Evolutionary conservation across 2,329 filamentous ascomycete species (phyloP), one percentile per base, ranked within the genome.

Genomic region (Knufia fluminis): DNA sequence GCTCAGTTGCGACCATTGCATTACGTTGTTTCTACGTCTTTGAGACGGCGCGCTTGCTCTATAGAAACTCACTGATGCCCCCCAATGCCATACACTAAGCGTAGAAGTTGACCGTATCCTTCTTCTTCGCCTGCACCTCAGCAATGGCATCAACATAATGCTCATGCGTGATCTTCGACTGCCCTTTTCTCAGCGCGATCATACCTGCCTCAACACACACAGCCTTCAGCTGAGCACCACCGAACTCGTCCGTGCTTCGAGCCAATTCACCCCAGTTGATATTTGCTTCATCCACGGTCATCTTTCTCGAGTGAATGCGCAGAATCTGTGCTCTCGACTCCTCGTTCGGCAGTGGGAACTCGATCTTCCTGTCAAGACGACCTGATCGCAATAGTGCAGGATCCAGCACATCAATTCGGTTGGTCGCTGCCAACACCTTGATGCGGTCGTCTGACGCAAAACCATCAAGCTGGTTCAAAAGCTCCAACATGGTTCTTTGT

Each of bases 181-280:
- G 90, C 54, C 92, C 92, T 67, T 84, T 88, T 60, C 92, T 80
- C 64, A 98, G 74, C 23, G 92, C 92, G 71, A 98, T 98, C 92
- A 98, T 98, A 66, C 92, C 92, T 46, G 92, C 92, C 73, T 98
- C 92, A 22, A 98, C 92, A 68, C 92, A 98, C 19, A 98, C 92
- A 38, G 92, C 92, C 78, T 98, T 98, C 60, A 98, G 73, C 81
- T 94, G 91, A 53, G 92, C 92, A 66, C 92, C 92, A 52, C 92
- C 92, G 66, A 98, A 98, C 71, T 98, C 92, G 66, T 98, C 92
- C 16, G 92, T 98, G 71, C 89, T 96, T 63, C 92, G 82, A 6
- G 92, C 92, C 71, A 98, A 68, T 68, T 98, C 92, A 52, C 83
- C 79, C 90, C 92, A 98, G 76, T 98, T 98, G 64, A 98, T 86